Conservation (phyloP, 495 filamentous ascomycete genomes). For the Talaromyces trachyspermus region DNA sequence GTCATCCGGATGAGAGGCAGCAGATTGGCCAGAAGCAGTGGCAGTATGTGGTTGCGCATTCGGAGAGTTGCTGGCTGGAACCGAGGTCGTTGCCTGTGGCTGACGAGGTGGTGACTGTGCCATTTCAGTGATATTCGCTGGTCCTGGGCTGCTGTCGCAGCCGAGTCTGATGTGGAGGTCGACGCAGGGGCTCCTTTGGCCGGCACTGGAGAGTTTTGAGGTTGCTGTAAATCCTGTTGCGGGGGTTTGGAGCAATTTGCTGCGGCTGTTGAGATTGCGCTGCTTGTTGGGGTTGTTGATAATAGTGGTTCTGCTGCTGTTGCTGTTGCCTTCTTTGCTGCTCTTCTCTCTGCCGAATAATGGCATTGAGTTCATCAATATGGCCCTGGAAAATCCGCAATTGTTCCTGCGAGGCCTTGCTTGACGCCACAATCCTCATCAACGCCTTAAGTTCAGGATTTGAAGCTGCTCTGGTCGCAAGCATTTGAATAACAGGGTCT, state of each 20-base stretch:
- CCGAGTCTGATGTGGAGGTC: slow-evolving; percentile 12
- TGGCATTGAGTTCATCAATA: slow-evolving; percentile 78
- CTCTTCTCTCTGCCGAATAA: slow-evolving; percentile 42
- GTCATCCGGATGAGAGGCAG: slow-evolving; percentile 14
- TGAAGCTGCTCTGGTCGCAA: slow-evolving; percentile 78
- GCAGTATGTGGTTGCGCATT: slow-evolving; percentile 22
- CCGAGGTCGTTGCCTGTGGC: slow-evolving; percentile 17
- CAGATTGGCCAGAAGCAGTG: slow-evolving; percentile 8
- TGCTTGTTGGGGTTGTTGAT: slow-evolving; percentile 8
- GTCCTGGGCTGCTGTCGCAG: slow-evolving; percentile 6
- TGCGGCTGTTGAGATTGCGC: slow-evolving; percentile 14
- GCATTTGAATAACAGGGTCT: slow-evolving; percentile 91
- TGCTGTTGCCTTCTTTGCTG: slow-evolving; percentile 26
- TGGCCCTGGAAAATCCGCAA: slow-evolving; percentile 84
- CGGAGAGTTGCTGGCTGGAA: slow-evolving; percentile 24
- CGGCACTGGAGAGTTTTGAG: neutral
- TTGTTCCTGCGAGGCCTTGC: slow-evolving; percentile 71
- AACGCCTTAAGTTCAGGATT: slow-evolving; percentile 87
- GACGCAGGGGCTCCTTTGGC: slow-evolving; percentile 12
- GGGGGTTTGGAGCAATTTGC: slow-evolving; percentile 7
- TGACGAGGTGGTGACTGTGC: slow-evolving; percentile 15
- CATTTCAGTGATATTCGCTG: neutral
- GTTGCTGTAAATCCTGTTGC: slow-evolving; percentile 3
- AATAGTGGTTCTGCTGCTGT: slow-evolving; percentile 14
- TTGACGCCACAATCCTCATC: slow-evolving; percentile 91